Base-by-base conservation (phyloP, 1,139 yeast species). In the Petasospora fabianii region DNA sequence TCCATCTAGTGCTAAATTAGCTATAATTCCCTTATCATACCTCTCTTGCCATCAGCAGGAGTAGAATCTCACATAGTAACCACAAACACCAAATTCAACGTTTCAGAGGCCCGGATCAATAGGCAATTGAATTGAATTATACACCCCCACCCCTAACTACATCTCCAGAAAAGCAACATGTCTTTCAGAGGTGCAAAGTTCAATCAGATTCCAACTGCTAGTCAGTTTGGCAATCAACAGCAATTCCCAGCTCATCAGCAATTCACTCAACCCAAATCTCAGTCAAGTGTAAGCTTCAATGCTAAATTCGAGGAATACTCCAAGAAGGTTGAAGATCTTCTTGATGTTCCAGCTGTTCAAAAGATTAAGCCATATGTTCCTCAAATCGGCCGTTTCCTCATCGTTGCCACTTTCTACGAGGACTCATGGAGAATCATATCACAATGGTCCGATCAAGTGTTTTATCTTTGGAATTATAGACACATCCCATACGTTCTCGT, bases 341-440 rank as follows among this genome's bases (percentile, higher is more conserved):
- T 80, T 12, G 66, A 64, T 28, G 53, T 50, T 34, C 66, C 68
- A 15, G 38, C 51, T 14, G 51, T 64, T 21, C 55, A 49, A 31
- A 54, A 45, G 36, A 58, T 81, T 38, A 82, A 74, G 59, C 92
- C 92, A 0, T 81, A 78, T 51, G 80, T 82, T 24, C 97, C 97
- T 12, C 80, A 83, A 18, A 75, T 92, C 50, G 97, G 97, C 21
- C 74, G 98, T 43, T 80, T 86, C 46, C 76, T 90, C 54, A 88
- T 92, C 50, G 96, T 92, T 44, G 96, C 96, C 38, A 92, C 98
- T 1, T 92, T 90, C 60, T 77, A 80, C 54, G 98, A 92, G 63
- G 98, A 92, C 59, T 79, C 96, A 2, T 61, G 84, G 43, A 75
- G 98, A 61, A 86, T 92, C 55, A 58, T 81, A 44, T 70, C 88